phyloP scores from a whole-genome alignment of 2,329 filamentous ascomycete genomes.

The Fusarium sp. region DNA sequence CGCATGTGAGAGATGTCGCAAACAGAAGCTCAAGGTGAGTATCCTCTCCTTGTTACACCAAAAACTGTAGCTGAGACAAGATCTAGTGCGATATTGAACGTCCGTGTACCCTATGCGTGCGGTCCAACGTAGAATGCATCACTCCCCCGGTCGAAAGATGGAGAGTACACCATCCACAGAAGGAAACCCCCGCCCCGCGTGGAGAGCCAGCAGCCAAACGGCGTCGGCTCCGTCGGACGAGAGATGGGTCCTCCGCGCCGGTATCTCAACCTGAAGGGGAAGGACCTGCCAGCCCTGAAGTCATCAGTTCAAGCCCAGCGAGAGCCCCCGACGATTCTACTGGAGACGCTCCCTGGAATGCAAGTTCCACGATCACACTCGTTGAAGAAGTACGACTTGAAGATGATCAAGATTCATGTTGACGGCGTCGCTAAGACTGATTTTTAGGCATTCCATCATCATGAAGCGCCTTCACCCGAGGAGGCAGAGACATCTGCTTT shows the following conservation, averaged over 20 bases:
- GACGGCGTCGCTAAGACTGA: background rate
- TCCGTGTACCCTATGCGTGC: conserved; percentile 48
- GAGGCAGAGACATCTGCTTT: conserved; percentile 31
- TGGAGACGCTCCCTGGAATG: background rate
- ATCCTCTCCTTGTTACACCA: background rate
- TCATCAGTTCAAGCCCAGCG: background rate
- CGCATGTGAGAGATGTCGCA: conserved; percentile 19
- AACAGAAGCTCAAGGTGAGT: conserved; percentile 20
- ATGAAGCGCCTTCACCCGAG: conserved; percentile 24
- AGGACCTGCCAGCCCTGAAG: background rate
- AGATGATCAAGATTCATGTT: background rate
- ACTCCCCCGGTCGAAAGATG: conserved; percentile 1
- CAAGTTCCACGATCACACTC: conserved; percentile 18
- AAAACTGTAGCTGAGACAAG: background rate
- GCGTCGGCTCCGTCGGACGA: background rate
- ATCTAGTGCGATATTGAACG: conserved; percentile 38
- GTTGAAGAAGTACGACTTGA: conserved; percentile 16
- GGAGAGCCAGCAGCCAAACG: background rate
- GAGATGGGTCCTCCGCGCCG: background rate
- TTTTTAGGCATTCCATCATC: conserved; percentile 32
- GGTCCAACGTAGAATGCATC: conserved; percentile 41
- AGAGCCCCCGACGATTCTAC: background rate
- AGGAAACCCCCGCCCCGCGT: background rate
- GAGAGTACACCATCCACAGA: background rate
- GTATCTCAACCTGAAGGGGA: background rate